Base-by-base conservation (phyloP, 2,329 filamentous ascomycete species). In the Orbilia oligospora region DNA sequence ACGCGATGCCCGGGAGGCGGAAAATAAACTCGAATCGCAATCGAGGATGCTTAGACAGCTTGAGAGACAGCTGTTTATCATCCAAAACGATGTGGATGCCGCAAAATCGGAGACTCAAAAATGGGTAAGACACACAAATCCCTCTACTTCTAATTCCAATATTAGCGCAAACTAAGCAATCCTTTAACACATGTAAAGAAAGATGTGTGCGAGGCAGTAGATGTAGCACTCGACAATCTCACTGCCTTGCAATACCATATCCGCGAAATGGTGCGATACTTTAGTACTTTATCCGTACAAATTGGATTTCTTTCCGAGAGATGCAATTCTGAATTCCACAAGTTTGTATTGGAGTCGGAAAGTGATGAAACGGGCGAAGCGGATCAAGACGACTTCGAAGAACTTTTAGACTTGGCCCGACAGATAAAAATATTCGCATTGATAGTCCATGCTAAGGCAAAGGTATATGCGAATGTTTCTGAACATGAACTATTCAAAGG, bases 261-360 rank as follows among this genome's bases (percentile, higher is more conserved):
- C 14, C 41, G 30, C 0, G 24, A 36, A 16, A 66, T 66, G 63
- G 63, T 66, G 1, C 14, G 48, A 6, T 66, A 66, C 14, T 66
- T 66, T 22, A 51, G 24, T 27, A 36, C 24, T 33, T 27, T 66
- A 22, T 66, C 63, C 18, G 63, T 36, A 14, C 14, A 51, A 14
- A 66, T 66, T 1, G 44, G n/a, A 18, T 1, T 66, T 0, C 63
- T 66, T 36, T 66, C 63, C 5, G 63, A 66, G 44, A 48, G n/a
- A 14, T 66, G 46, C 44, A 51, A 66, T 20, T 27, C 14, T 1
- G 16, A 51, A 1, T 51, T 51, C 12, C 24, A 24, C 14, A 12
- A 33, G n/a, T 16, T 66, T 6, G 46, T 22, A 30, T 5, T 41
- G 10, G 55, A 46, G n/a, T n/a, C n/a, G n/a, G n/a, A n/a, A n/a